Evolutionary conservation across 148 eudicot genomes (phyloP).

Genomic region (Talinum fruticosum): DNA sequence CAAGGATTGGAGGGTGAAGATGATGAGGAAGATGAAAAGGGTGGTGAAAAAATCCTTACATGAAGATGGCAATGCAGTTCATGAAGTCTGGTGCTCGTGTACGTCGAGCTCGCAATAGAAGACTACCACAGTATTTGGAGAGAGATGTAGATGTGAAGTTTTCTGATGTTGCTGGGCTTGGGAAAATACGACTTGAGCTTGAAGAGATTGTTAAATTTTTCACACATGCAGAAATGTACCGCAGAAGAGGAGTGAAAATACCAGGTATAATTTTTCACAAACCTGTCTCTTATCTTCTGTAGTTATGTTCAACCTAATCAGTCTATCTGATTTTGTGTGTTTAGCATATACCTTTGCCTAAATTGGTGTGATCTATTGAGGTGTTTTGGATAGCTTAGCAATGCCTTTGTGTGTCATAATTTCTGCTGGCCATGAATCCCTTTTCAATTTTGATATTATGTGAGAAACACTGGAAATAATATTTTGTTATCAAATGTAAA

Average conservation of each 20-base stretch:
- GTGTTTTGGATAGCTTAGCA: not conserved
- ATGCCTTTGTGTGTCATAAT: not conserved
- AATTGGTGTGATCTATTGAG: not conserved
- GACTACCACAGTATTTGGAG: constrained; percentile 73
- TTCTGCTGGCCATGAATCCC: no score
- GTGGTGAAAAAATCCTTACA: constrained; percentile 56
- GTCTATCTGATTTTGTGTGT: not conserved
- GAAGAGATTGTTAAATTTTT: constrained; percentile 96
- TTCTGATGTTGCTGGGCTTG: constrained; percentile 96
- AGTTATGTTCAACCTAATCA: not conserved
- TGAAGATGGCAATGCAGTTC: constrained; percentile 82
- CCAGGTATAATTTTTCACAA: constrained; percentile 54
- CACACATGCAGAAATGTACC: constrained; percentile 87
- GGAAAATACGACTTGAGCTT: constrained; percentile 86
- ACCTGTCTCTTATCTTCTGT: not conserved
- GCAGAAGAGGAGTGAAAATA: constrained; percentile 88
- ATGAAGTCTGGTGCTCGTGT: constrained; percentile 96
- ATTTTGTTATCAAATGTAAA: no score
- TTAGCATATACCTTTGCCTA: not conserved
- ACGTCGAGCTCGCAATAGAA: constrained; percentile 49
- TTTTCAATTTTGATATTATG: no score
- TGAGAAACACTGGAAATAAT: no score
- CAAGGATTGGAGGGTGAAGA: constrained; percentile 52
- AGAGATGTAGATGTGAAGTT: constrained; percentile 87
- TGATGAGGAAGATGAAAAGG: constrained; percentile 56